Evolutionary conservation across 2,329 filamentous ascomycete species (phyloP).

Genomic region (Beauveria pseudobassiana): DNA sequence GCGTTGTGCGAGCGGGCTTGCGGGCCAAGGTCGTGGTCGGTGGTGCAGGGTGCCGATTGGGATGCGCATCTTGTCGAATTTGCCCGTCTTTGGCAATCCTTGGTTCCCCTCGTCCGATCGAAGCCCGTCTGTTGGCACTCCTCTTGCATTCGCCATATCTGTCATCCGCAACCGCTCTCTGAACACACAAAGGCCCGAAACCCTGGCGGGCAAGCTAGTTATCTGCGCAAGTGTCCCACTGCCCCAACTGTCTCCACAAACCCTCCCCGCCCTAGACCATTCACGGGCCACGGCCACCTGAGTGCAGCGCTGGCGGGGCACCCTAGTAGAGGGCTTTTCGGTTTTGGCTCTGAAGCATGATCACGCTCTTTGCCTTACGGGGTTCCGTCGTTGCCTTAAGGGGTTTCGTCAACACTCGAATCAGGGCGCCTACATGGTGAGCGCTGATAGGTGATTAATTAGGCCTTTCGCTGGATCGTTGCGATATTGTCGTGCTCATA

Average conservation of each 20-base stretch:
- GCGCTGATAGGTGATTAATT: background rate
- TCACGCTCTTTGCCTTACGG: background rate
- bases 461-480: background rate
- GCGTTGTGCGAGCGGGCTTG: background rate
- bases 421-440: background rate
- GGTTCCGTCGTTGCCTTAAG: background rate
- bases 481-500: background rate
- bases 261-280: background rate
- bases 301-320: background rate
- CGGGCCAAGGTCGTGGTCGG: background rate
- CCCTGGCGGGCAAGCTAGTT: background rate
- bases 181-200: background rate
- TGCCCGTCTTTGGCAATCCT: background rate
- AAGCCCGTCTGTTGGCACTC: background rate
- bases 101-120: background rate
- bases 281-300: background rate
- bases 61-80: background rate
- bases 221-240: background rate
- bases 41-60: no score
- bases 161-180: background rate
- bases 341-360: constrained; percentile 5
- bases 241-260: background rate
- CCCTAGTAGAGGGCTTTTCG: background rate
- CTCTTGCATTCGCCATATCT: background rate
- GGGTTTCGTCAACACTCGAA: constrained; percentile 5